Evolutionary conservation across 2,329 filamentous ascomycete genomes (phyloP), one percentile per base, ranked within the genome.

Genomic region (Fusarium sarcochroum): DNA sequence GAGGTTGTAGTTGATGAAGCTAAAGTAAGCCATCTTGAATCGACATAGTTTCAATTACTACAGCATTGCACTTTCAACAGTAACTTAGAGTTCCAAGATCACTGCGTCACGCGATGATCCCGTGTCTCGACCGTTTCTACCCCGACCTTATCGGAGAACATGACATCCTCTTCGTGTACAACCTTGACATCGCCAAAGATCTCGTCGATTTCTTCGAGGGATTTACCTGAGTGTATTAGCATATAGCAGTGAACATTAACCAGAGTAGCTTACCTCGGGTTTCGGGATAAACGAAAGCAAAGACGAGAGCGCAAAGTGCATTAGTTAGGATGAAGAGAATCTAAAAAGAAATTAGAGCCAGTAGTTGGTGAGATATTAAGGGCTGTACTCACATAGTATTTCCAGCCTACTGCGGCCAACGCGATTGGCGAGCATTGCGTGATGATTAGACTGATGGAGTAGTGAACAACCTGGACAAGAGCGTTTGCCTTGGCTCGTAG

Each of bases 401-500:
- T 81, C 79, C 80, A 81, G 0, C 79, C 80, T 1, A 81, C 78
- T 0, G 74, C 73, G 1, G 77, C 78, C 4, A 81, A 54, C 0
- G 80, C 80, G 17, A 81, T 81, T 0, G 80, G 80, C 1, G 79
- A 81, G 21, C 79, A 81, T 41, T 81, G 79, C 0, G 80, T 81
- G 35, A 81, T 81, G 34, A 81, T 66, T 37, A 81, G 53, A 50
- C 78, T 80, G 35, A 81, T 77, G 0, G 79, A 81, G 53, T 81
- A 81, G 42, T 81, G 80, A 5, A 81, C 78, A 1, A 81, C 79
- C 21, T 81, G 80, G 0, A 81, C 77, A 1, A 81, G 69, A 17
- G 80, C 79, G 18, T 81, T 81, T 2, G 79, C 79, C n/a, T 81
- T 81, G 32, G 80, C 80, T 35, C 80, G 75, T 0, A 80, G 70